phyloP scores from a whole-genome alignment of 2,329 filamentous ascomycete species.

The Cladosporium sp. region DNA sequence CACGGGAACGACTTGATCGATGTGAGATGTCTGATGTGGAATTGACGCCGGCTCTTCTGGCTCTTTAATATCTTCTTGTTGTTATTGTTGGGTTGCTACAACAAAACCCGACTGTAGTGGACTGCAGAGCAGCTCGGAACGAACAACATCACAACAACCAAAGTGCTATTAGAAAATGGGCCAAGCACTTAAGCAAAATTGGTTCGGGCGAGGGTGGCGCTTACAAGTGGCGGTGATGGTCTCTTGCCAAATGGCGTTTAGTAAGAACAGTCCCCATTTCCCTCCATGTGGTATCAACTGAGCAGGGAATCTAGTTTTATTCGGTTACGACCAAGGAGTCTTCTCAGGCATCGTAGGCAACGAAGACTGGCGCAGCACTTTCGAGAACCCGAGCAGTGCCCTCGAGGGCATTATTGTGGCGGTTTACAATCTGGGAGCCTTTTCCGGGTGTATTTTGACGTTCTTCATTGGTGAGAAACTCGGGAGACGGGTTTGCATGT shows the following conservation, averaged over 20 bases:
- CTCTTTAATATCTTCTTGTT: not conserved
- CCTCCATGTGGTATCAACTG: not conserved
- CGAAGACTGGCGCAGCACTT: slow-evolving; percentile 41
- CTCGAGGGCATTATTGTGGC: slow-evolving; percentile 47
- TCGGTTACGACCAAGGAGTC: slow-evolving; percentile 35
- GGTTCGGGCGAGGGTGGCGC: slow-evolving; percentile 32
- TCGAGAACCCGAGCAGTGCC: slow-evolving; percentile 39
- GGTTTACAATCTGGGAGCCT: slow-evolving; percentile 42
- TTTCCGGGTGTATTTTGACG: slow-evolving; percentile 40
- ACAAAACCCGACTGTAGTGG: not conserved
- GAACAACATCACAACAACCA: not conserved
- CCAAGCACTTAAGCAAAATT: slow-evolving; percentile 7
- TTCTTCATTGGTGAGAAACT: slow-evolving; percentile 41
- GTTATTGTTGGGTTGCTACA: not conserved
- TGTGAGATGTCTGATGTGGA: not conserved
- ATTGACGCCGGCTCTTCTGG: not conserved
- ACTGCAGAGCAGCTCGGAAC: not conserved
- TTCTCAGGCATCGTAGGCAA: slow-evolving; percentile 45
- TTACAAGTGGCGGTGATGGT: slow-evolving; percentile 36
- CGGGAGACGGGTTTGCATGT: slow-evolving; percentile 41
- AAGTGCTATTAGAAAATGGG: not conserved
- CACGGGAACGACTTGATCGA: not conserved
- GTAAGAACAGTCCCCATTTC: not conserved
- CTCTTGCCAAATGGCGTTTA: slow-evolving; percentile 34
- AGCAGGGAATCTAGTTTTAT: slow-evolving; percentile 25